Evolutionary conservation across 345 rosid genomes (phyloP).

Genomic region (Xanthoceras sorbifolium): DNA sequence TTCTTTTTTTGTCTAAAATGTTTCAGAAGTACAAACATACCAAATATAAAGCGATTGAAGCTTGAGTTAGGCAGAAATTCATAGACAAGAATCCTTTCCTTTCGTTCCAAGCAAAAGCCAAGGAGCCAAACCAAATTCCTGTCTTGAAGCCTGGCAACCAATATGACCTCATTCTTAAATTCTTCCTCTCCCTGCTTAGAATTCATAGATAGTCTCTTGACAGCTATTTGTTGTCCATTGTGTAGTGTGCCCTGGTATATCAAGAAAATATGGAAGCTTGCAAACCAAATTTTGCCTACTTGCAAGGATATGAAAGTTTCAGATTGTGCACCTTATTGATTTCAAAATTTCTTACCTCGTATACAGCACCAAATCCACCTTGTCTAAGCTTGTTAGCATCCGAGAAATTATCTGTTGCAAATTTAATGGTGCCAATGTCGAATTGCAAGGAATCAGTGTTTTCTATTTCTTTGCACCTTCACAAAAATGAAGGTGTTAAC

Average conservation of each 20-base stretch:
- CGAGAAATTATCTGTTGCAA: slow-evolving; percentile 39
- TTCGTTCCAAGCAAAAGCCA: slow-evolving; percentile 36
- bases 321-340: neutral
- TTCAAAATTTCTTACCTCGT: slow-evolving; percentile 29
- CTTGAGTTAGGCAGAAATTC: slow-evolving; percentile 38
- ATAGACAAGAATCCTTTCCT: slow-evolving; percentile 37
- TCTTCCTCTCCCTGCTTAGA: slow-evolving; percentile 38
- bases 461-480: neutral
- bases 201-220: slow-evolving; percentile 33
- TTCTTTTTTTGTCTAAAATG: too few relatives aligned
- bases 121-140: slow-evolving; percentile 37
- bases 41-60: slow-evolving; percentile 26
- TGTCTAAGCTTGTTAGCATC: slow-evolving; percentile 34
- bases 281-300: neutral
- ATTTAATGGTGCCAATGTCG: slow-evolving; percentile 26
- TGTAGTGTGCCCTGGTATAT: slow-evolving; percentile 30
- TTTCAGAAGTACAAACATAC: slow-evolving; percentile 15
- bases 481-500: neutral
- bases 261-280: neutral
- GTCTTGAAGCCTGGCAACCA: slow-evolving; percentile 43
- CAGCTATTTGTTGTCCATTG: slow-evolving; percentile 32
- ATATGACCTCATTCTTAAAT: slow-evolving; percentile 43
- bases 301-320: neutral
- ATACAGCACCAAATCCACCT: slow-evolving; percentile 54
- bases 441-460: slow-evolving; percentile 10